phyloP scores from a whole-genome alignment of 192 early-diverging fungal species.

The Podila horticola region DNA sequence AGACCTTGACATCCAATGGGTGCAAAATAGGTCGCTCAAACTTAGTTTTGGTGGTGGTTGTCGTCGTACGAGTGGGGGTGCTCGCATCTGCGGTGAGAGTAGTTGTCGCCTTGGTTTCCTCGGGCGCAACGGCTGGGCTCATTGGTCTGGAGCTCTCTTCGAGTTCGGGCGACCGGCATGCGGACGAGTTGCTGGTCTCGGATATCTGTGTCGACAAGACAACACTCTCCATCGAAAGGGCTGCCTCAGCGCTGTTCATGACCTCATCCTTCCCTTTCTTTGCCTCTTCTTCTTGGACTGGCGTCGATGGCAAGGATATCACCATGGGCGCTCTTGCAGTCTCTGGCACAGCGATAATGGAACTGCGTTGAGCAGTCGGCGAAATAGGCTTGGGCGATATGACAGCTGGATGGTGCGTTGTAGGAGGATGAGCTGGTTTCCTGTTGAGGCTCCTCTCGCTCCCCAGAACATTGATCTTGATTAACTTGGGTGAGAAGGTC shows the following conservation, averaged over 20 bases:
- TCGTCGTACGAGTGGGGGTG: no score
- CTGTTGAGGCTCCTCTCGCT: not conserved
- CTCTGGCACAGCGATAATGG: not conserved
- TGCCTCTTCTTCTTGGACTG: not conserved
- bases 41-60: not conserved
- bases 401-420: not conserved
- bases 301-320: not conserved
- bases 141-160: not conserved
- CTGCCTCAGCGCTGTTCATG: not conserved
- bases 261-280: not conserved
- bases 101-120: not conserved
- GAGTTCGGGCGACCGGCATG: not conserved
- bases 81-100: not conserved
- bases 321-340: not conserved
- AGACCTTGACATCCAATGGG: slow-evolving; percentile 42
- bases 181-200: slow-evolving; percentile 2
- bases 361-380: slow-evolving; percentile 12
- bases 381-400: slow-evolving; percentile 29
- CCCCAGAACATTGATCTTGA: not conserved
- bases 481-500: not conserved
- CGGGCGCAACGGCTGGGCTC: not conserved
- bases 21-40: slow-evolving; percentile 31
- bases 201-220: slow-evolving; percentile 36
- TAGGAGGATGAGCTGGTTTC: not conserved
- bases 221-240: slow-evolving; percentile 27